Base-by-base conservation (phyloP, 2,329 filamentous ascomycete genomes). In the Aureobasidium vineae region DNA sequence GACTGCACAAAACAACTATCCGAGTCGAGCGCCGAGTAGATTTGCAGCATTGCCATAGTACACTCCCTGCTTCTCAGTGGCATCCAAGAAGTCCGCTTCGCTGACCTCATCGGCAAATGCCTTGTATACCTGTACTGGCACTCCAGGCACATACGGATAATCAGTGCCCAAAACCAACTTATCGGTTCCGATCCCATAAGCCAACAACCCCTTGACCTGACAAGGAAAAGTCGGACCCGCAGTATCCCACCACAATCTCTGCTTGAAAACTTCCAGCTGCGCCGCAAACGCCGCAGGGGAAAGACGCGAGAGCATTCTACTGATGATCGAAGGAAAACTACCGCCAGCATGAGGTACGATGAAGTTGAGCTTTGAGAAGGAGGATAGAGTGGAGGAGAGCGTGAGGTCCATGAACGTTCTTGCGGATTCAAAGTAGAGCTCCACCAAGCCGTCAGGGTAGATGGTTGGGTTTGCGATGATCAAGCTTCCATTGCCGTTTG, bases 381-480 rank as follows among this genome's bases (percentile, higher is more conserved):
- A 74, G 23, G 76, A 72, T 1, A 84, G 74, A 0, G 81, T 83
- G 5, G 81, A 81, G 5, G 76, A 78, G 16, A 81, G 71, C 68
- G 85, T 81, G 11, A 85, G 74, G 67, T 83, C 82, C 41, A 79
- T 77, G 1, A 83, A 77, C 0, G 79, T 77, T 0, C 83, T 73
- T 1, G 81, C 80, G 0, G 81, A 82, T 65, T 85, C 83, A 71
- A 85, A 85, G 69, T 85, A 77, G 72, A 84, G 85, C 67, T 83
- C 81, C 41, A 82, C 78, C 70, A 80, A 78, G 0, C 81, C 79
- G 11, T 79, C 72, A 0, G 81, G 81, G 60, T 78, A 79, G 26
- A 52, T 26, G 7, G 49, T 33, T n/a, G 49, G 49, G 10, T 74
- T 72, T 0, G 70, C 66, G 0, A 71, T 69, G 1, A 72, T 71